Base-by-base conservation (phyloP, 2,329 filamentous ascomycete species). In the Cadophora sp. region DNA sequence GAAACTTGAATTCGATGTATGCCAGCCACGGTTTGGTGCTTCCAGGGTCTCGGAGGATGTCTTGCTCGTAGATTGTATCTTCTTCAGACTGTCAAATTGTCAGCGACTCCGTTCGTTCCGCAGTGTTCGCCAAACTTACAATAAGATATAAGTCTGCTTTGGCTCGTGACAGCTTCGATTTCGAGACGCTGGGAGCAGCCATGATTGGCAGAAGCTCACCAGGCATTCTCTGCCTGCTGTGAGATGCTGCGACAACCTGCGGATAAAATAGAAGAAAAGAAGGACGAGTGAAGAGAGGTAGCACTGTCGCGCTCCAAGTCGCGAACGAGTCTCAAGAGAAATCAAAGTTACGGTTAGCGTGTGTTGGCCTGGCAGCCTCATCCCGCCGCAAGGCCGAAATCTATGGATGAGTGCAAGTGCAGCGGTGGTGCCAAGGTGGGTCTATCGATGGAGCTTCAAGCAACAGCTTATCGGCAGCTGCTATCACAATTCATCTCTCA, bases 41-140 rank as follows among this genome's bases (percentile, higher is more conserved):
- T 76, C 91, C 91, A 9, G 90, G 88, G 76, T 97, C 93, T 74
- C 94, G 92, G 72, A 96, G 84, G 69, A 98, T 89, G 80, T 99
- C 96, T 81, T 97, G 94, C 82, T 99, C 97, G 84, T 98, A 99
- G 69, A 97, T 88, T 65, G 92, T 91, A 82, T 99, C 96, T 82
- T 97, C 93, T 78, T 94, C 92, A 75, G 89, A 86, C 88, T 95
- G 72, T 80, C 75, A 73, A 75, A 75, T 58, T 31, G 68, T 77
- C 60, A 77, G 73, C 62, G 48, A 59, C 19, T 34, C 22, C 11
- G 14, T 40, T 59, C 31, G n/a, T 12, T 55, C 27, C 16, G 16
- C 29, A 16, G 12, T 26, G 24, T 22, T 46, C 14, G 37, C 24
- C 34, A 27, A 22, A 69, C 76, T 68, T 77, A 79, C 77, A 71